phyloP scores from a whole-genome alignment of 2,329 filamentous ascomycete species.

The Fusarium sp. region DNA sequence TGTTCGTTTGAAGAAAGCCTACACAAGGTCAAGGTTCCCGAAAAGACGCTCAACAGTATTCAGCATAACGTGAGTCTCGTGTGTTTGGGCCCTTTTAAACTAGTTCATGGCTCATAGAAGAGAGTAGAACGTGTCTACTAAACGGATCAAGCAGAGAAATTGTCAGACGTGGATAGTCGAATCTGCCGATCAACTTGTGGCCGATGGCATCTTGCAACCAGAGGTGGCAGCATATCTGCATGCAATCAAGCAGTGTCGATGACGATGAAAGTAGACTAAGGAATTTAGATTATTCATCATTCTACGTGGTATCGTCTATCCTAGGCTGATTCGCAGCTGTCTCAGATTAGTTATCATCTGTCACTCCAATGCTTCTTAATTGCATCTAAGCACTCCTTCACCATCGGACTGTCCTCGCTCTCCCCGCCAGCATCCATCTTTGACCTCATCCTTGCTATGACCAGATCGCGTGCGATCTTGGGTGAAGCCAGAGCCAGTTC shows the following conservation, averaged over 20 bases:
- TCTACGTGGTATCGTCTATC: background rate
- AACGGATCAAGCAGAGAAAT: background rate
- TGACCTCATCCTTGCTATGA: constrained; percentile 30
- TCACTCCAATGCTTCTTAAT: constrained; percentile 28
- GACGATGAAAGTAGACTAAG: background rate
- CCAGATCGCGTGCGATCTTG: constrained; percentile 40
- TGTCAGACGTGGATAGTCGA: constrained; percentile 23
- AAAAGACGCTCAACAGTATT: background rate
- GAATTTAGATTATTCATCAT: too few relatives aligned
- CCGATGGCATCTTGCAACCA: background rate
- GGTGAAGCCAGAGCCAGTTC: constrained; percentile 32
- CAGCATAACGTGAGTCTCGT: background rate
- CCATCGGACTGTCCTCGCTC: constrained; percentile 31
- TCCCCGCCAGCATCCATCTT: constrained; percentile 34
- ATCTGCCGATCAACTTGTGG: background rate
- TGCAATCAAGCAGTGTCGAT: background rate
- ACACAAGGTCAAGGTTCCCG: rapidly evolving
- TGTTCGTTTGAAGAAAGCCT: background rate
- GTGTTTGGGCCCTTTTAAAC: too few relatives aligned
- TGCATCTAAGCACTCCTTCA: constrained; percentile 37
- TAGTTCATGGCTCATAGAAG: background rate
- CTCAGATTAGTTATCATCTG: background rate
- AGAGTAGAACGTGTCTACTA: background rate
- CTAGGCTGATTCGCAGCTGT: background rate
- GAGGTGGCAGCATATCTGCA: background rate